Percentiles rank a stretch among this genome's conserved stretches.
Conservation (phyloP, 306 rosid species). For the Gillenia trifoliata region DNA sequence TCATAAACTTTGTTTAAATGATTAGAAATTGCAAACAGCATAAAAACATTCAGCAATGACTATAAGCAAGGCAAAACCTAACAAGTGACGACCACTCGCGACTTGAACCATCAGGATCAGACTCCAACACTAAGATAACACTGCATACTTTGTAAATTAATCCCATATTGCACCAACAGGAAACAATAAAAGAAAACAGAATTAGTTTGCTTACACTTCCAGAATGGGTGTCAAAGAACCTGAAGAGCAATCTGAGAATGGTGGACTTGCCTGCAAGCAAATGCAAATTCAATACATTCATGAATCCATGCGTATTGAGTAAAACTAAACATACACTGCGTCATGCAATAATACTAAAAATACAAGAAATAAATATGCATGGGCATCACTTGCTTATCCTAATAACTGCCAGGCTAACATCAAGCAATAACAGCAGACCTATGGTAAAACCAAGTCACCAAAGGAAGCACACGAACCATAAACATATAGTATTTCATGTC, state of each 20-base stretch:
- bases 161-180: slow-evolving; percentile 20
- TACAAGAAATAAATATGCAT: not conserved
- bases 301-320: slow-evolving; percentile 5
- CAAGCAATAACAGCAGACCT: not conserved
- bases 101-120: not conserved
- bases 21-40: not conserved
- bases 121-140: not conserved
- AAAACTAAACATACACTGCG: not conserved
- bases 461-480: not conserved
- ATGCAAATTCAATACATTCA: slow-evolving; percentile 33
- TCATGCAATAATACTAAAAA: not conserved
- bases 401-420: not conserved
- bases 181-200: slow-evolving; percentile 19
- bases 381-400: not conserved
- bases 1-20: not conserved
- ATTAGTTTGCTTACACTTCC: slow-evolving; percentile 78
- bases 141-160: not conserved
- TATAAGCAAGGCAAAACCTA: not conserved
- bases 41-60: not conserved
- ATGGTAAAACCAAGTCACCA: not conserved
- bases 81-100: not conserved
- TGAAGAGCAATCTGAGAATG: slow-evolving; percentile 88
- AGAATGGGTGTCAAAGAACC: slow-evolving; percentile 79
- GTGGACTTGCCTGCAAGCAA: slow-evolving; percentile 89
- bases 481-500: not conserved